phyloP scores from a whole-genome alignment of 78 protist genomes.

The Dictyostelium citrinum region DNA sequence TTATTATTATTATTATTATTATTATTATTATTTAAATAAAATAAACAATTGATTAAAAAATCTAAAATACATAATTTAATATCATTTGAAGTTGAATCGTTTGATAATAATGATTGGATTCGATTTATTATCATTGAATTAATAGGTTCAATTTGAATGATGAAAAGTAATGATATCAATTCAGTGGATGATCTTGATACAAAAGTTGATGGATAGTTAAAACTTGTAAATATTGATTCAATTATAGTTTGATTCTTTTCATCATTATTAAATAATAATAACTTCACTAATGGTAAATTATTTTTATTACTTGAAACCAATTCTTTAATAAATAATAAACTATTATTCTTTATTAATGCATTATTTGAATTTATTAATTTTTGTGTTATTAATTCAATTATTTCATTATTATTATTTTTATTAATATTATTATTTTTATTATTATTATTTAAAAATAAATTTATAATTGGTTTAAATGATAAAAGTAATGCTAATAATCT shows the following conservation, averaged over 20 bases:
- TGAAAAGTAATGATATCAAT: not conserved
- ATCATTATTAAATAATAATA: not conserved
- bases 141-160: not conserved
- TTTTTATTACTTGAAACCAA: not conserved
- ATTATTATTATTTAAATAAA: not conserved
- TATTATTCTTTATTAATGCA: conserved; percentile 1
- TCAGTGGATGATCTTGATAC: not conserved
- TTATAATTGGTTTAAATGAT: not conserved
- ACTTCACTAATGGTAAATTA: not conserved
- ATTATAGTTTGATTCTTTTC: not conserved
- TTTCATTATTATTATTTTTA: not conserved
- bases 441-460: not conserved
- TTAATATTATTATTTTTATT: not conserved
- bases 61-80: conserved; percentile 12
- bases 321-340: not conserved
- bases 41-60: not conserved
- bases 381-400: not conserved
- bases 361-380: not conserved
- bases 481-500: not conserved
- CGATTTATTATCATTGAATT: not conserved
- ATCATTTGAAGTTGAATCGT: not conserved
- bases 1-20: not conserved
- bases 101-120: too few species aligned
- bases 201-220: conserved; percentile 13
- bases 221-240: conserved; percentile 1